A percentile compares a stretch with the other conserved stretches of the same genome.
phyloP scores from a whole-genome alignment of 2,329 filamentous ascomycete genomes.

The Monosporascus sp. region DNA sequence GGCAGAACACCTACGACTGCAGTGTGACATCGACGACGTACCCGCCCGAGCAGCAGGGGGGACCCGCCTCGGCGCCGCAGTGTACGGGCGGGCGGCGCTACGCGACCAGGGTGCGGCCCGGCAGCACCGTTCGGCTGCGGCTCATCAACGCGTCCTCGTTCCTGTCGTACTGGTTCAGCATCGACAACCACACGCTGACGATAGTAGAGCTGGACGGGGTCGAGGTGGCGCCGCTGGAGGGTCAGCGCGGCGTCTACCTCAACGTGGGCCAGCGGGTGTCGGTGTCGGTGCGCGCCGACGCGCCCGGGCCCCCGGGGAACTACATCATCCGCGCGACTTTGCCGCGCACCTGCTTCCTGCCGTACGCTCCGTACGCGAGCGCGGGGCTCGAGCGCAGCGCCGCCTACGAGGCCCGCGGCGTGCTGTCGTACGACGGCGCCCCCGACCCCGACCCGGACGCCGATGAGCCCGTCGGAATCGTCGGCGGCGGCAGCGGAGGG shows the following conservation, averaged over 20 bases:
- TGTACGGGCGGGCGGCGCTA: conserved; percentile 29
- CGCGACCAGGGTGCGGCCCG: conserved; percentile 23
- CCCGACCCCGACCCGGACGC: conserved; percentile 4
- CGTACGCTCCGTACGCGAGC: conserved; percentile 27
- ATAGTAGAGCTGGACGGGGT: conserved; percentile 37
- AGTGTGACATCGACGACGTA: conserved; percentile 23
- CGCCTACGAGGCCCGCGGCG: conserved; percentile 22
- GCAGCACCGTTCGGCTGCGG: conserved; percentile 27
- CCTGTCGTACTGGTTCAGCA: conserved; percentile 32
- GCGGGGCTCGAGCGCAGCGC: conserved; percentile 20
- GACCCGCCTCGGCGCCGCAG: neutral
- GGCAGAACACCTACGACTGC: conserved; percentile 32
- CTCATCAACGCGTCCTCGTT: conserved; percentile 36
- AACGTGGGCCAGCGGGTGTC: conserved; percentile 35
- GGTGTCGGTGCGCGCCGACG: conserved; percentile 29
- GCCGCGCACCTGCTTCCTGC: conserved; percentile 29
- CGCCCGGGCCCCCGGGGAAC: conserved; percentile 18
- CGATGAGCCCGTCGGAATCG: conserved; percentile 4
- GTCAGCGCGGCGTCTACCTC: conserved; percentile 30
- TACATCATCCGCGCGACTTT: conserved; percentile 33
- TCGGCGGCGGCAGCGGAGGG: conserved; percentile 5
- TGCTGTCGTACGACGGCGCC: conserved; percentile 26
- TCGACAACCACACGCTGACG: conserved; percentile 32
- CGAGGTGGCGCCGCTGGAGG: conserved; percentile 29
- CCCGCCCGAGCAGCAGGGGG: conserved; percentile 6